A percentile compares a stretch with the other conserved stretches of the same genome.
Conservation (phyloP, 768 basidiomycete species). For the Aureoboletus auriporus region DNA sequence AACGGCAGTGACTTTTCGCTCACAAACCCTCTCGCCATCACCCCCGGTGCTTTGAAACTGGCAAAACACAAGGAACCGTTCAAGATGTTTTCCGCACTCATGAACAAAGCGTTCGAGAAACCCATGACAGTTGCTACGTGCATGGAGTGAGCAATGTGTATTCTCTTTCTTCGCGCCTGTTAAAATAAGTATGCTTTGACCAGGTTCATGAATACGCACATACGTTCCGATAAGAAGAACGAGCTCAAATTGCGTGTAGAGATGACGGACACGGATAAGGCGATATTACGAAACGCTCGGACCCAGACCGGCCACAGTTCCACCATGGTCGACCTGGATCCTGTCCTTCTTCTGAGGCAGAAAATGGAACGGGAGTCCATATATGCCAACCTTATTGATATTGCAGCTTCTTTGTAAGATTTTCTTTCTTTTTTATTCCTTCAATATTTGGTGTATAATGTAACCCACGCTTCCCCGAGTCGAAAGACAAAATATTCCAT, state of each 20-base stretch:
- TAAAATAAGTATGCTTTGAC: not conserved
- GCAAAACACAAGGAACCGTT: constrained; percentile 10
- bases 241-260: constrained; percentile 8
- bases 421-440: too few species aligned
- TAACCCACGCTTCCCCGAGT: too few species aligned
- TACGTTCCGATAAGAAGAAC: constrained; percentile 16
- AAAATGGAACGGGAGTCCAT: constrained; percentile 12
- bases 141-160: not conserved
- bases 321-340: not conserved
- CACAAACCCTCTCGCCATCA: constrained; percentile 5
- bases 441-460: too few species aligned
- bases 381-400: not conserved
- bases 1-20: constrained; percentile 14
- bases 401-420: not conserved
- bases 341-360: constrained; percentile 6
- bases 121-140: constrained; percentile 11
- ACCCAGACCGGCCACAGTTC: not conserved
- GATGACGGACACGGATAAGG: constrained; percentile 17
- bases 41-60: not conserved
- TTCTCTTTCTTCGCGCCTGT: not conserved
- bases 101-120: not conserved
- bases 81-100: constrained; percentile 5
- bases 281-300: constrained; percentile 2
- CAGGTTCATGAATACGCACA: constrained; percentile 13
- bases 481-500: too few species aligned